Base-by-base conservation (phyloP, 2,329 filamentous ascomycete species). In the Cadophora sp. region DNA sequence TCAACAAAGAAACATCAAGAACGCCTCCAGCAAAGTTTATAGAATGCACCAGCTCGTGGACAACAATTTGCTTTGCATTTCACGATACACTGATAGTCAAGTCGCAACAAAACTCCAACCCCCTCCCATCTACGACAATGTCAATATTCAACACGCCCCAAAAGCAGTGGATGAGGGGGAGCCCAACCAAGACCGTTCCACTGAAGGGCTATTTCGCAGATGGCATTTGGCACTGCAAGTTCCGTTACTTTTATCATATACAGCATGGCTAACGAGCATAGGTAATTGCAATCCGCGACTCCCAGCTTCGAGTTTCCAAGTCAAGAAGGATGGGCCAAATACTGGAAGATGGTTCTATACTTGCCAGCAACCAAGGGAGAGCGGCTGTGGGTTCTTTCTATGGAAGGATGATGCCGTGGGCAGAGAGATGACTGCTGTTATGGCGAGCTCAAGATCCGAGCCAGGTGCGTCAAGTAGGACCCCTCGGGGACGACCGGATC, bases 311-410 rank as follows among this genome's bases (percentile, higher is more conserved):
- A 81, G 82, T 48, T 83, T 84, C 70, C 79, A 81, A 59, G 82
- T 83, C 3, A 84, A 81, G 69, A 86, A 84, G 71, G 79, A 83
- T 51, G 79, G 80, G 4, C 73, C 75, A 36, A 87, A 87, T 70
- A 78, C 83, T 59, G 84, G 84, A n/a, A 78, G 78, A 67, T 80
- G 79, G 76, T 85, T 88, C 76, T 86, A 85, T 66, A 82, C 80
- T 2, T 89, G 86, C 70, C 83, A 84, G 72, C 79, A 80, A 63
- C 72, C 78, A n/a, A 75, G 76, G 36, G 78, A 80, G 24, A 77
- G 79, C 30, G 48, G 61, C 3, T 89, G 87, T 72, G 79, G 79
- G 0, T 87, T 89, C 76, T 89, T 88, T 70, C 75, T 89, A 0
- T 89, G 85, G 84, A 79, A 84, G 8, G 81, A 85, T 16, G 82